Evolutionary conservation across 805 yeast genomes (phyloP).

Genomic region (Candida maesae): DNA sequence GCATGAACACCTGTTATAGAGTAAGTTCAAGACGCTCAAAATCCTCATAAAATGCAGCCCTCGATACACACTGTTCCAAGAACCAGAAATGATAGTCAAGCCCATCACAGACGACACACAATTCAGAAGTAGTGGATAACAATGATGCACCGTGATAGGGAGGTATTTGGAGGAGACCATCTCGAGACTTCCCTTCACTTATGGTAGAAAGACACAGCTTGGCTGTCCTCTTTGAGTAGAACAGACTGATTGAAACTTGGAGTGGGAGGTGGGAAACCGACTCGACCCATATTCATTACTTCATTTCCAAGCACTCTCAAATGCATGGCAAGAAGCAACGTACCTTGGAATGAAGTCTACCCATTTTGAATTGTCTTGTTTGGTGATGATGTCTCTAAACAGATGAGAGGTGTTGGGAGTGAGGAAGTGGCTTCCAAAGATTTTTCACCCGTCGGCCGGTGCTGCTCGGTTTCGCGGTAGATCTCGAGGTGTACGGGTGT

Average conservation of each 20-base stretch:
- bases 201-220: too few relatives aligned
- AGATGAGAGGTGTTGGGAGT: background rate
- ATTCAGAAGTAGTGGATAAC: background rate
- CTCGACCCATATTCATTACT: conserved; percentile 28
- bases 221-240: too few relatives aligned
- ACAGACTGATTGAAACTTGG: too few relatives aligned
- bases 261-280: too few relatives aligned
- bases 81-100: background rate
- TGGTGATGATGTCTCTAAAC: conserved; percentile 11
- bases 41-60: conserved; percentile 6
- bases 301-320: conserved; percentile 12
- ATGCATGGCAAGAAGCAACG: conserved; percentile 36
- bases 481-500: conserved; percentile 3
- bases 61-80: background rate
- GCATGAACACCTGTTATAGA: background rate
- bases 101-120: conserved; percentile 4
- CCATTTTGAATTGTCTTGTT: conserved; percentile 72
- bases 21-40: conserved; percentile 6
- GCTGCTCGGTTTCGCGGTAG: background rate
- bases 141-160: background rate
- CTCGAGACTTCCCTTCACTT: conserved; percentile 3
- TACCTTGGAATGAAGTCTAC: conserved; percentile 99
- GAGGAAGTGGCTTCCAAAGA: background rate
- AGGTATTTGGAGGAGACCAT: conserved; percentile 10
- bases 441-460: conserved; percentile 10